Conservation (phyloP, 345 rosid genomes). For the Pelargonium nanum region DNA sequence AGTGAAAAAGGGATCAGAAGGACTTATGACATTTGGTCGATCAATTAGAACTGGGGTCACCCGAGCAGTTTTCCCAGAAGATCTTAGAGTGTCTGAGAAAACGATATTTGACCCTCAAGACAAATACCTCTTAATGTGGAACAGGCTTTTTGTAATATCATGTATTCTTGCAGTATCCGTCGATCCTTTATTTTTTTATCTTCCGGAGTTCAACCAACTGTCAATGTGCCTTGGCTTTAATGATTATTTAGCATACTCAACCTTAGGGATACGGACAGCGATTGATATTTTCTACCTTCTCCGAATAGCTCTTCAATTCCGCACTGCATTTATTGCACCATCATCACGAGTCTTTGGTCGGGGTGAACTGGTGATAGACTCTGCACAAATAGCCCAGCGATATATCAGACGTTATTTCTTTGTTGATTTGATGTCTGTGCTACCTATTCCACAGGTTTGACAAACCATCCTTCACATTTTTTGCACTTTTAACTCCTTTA, state of each 20-base stretch:
- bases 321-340: conserved; percentile 77
- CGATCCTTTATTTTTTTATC: conserved; percentile 76
- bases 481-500: no score
- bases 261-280: conserved; percentile 45
- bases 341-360: conserved; percentile 86
- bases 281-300: conserved; percentile 54
- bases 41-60: conserved; percentile 40
- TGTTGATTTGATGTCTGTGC: conserved; percentile 62
- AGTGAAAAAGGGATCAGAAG: conserved; percentile 52
- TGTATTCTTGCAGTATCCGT: conserved; percentile 68
- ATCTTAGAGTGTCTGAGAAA: conserved; percentile 59
- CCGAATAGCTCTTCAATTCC: conserved; percentile 70
- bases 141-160: conserved; percentile 59
- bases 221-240: conserved; percentile 56
- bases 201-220: conserved; percentile 49
- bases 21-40: conserved; percentile 44
- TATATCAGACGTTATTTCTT: conserved; percentile 59
- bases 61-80: conserved; percentile 70
- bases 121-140: conserved; percentile 66
- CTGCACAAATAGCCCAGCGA: conserved; percentile 60
- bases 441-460: conserved; percentile 74
- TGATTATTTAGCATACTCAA: conserved; percentile 42
- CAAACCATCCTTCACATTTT: not conserved
- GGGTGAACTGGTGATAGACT: conserved; percentile 87
- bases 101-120: conserved; percentile 76